A percentile compares a stretch with the other conserved stretches of the same genome.
phyloP scores from a whole-genome alignment of 306 rosid genomes.

The Rosa rugosa region DNA sequence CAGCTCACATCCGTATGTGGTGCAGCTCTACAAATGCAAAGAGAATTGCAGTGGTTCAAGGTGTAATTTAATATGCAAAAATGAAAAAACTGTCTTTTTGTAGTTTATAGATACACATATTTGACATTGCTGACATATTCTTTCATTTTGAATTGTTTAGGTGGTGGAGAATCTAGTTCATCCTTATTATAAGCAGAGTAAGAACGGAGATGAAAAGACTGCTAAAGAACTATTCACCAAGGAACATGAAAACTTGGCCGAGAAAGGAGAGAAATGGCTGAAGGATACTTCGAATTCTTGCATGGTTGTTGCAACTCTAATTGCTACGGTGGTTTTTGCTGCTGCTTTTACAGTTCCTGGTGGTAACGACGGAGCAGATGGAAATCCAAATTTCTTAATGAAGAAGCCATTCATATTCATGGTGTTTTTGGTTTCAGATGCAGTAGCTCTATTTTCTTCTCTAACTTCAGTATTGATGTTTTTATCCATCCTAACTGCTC shows the following conservation, averaged over 20 bases:
- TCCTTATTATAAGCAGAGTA: slow-evolving; percentile 2
- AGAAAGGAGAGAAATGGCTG: slow-evolving; percentile 21
- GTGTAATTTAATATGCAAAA: neutral
- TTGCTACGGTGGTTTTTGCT: slow-evolving; percentile 51
- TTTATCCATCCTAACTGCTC: slow-evolving; percentile 40
- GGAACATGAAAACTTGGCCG: neutral
- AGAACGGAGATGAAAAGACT: neutral
- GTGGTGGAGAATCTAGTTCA: slow-evolving; percentile 16
- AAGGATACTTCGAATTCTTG: slow-evolving; percentile 58
- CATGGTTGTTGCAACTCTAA: slow-evolving; percentile 52
- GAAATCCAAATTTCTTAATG: slow-evolving; percentile 41
- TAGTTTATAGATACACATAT: neutral
- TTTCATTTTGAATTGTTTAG: neutral
- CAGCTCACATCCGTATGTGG: slow-evolving; percentile 43
- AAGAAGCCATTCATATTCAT: slow-evolving; percentile 26
- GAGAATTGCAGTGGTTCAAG: slow-evolving; percentile 40
- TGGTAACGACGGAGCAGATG: slow-evolving; percentile 37
- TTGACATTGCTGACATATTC: neutral
- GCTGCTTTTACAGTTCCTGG: slow-evolving; percentile 55
- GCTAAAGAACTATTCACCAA: slow-evolving; percentile 17
- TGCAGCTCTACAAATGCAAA: slow-evolving; percentile 60
- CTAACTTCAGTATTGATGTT: slow-evolving; percentile 51
- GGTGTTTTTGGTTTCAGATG: slow-evolving; percentile 44
- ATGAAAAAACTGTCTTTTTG: neutral
- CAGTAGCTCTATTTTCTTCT: slow-evolving; percentile 53